These are phyloP conservation scores for Annona squamosa DNA, from an alignment of 164 flowering plant genomes.

Conservation along the genomic window DNA sequence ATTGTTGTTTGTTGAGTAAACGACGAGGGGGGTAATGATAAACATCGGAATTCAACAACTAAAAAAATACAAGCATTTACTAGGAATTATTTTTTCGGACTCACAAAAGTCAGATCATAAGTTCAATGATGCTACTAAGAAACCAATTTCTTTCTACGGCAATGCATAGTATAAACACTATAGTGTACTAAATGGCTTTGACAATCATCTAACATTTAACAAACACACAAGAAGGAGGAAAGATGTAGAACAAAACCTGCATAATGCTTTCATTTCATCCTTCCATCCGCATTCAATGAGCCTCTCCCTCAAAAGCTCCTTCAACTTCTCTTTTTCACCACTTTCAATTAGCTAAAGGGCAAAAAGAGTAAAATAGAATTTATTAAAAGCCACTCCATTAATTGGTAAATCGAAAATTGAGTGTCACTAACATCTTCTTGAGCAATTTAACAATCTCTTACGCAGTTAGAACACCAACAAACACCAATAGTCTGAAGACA, in stretches of 20 bases:
- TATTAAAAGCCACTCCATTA: not conserved
- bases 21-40: no score
- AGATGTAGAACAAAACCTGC: slow-evolving; percentile 54
- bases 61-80: no score
- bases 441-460: not conserved
- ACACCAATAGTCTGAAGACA: not conserved
- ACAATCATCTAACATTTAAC: not conserved
- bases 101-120: no score
- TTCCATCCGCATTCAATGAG: slow-evolving; percentile 93
- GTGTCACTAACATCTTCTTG: not conserved
- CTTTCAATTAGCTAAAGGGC: slow-evolving; percentile 62
- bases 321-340: slow-evolving; percentile 84
- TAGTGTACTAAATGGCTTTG: not conserved
- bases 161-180: no score
- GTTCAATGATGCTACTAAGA: no score
- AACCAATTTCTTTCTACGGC: no score
- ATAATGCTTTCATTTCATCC: slow-evolving; percentile 84
- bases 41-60: no score
- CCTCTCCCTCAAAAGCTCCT: slow-evolving; percentile 90
- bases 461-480: not conserved
- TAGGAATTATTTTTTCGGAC: no score
- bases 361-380: not conserved
- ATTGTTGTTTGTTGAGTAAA: no score
- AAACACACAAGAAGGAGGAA: not conserved
- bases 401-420: not conserved